phyloP scores from a whole-genome alignment of 805 yeast genomes.

The Sugiyamaella valdiviana region DNA sequence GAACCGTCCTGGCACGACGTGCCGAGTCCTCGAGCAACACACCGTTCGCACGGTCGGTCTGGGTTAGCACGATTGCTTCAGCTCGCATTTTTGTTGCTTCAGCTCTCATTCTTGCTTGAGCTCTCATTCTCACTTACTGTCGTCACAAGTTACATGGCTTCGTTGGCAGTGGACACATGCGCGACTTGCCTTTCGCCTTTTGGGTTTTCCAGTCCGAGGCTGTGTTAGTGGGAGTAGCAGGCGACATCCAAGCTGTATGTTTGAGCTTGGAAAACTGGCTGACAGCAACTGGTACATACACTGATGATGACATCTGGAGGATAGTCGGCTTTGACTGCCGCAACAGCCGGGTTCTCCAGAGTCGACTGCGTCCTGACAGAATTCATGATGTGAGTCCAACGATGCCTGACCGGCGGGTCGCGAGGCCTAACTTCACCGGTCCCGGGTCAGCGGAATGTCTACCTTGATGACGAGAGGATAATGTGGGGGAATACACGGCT shows the following conservation, averaged over 20 bases:
- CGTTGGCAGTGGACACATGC: conserved; percentile 90
- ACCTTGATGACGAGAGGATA: not conserved
- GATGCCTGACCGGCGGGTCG: too few species aligned
- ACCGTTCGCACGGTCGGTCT: conserved; percentile 74
- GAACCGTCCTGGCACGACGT: conserved; percentile 84
- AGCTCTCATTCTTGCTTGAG: not conserved
- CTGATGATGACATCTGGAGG: conserved; percentile 18
- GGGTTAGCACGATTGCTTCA: too few species aligned
- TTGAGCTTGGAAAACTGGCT: too few species aligned
- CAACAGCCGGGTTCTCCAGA: conserved; percentile 1
- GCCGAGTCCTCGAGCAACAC: conserved; percentile 61
- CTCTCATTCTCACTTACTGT: conserved; percentile 26
- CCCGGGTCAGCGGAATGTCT: too few species aligned
- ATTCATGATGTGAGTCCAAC: too few species aligned
- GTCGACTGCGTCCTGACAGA: not conserved
- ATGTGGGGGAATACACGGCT: not conserved
- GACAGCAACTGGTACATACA: conserved; percentile 7
- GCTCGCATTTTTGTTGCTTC: not conserved
- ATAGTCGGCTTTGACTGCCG: conserved; percentile 8
- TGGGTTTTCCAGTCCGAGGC: conserved; percentile 35
- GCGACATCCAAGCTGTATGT: too few species aligned
- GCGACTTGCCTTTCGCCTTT: conserved; percentile 64
- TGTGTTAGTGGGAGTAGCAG: conserved; percentile 4
- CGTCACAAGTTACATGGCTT: conserved; percentile 90
- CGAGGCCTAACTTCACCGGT: too few species aligned